Percentiles rank a stretch among this genome's conserved stretches.
Conservation (phyloP, 148 eudicot genomes). For the Rhododendron molle region DNA sequence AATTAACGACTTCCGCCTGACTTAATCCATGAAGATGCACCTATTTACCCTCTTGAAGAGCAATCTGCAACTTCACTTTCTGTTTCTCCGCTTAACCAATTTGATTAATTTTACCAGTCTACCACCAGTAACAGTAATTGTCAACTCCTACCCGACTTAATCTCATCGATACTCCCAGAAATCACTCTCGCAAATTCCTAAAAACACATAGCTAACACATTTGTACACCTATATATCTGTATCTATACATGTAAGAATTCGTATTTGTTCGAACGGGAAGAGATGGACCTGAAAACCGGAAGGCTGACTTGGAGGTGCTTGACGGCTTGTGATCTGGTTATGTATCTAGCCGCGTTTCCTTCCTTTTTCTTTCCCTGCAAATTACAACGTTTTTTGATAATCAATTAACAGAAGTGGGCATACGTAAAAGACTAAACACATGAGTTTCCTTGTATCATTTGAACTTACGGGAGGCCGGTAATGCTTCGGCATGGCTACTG, state of each 20-base stretch:
- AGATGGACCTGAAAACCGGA: constrained; percentile 63
- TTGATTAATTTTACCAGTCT: background rate
- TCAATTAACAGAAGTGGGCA: background rate
- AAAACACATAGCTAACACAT: background rate
- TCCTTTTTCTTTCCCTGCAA: constrained; percentile 92
- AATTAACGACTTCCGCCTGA: background rate
- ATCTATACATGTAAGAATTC: background rate
- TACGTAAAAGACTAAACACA: background rate
- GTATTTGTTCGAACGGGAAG: background rate
- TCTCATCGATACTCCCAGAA: background rate
- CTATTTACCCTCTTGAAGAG: background rate
- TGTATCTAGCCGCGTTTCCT: constrained; percentile 81
- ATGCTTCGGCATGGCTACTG: constrained; percentile 11
- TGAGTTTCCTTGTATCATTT: background rate
- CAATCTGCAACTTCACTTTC: background rate
- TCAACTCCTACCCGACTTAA: background rate
- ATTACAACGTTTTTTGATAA: background rate
- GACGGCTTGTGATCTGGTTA: constrained; percentile 81
- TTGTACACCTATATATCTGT: background rate
- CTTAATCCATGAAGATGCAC: background rate
- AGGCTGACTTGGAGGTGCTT: constrained; percentile 80
- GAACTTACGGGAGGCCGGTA: constrained; percentile 7
- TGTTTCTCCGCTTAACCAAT: background rate
- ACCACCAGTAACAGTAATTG: background rate
- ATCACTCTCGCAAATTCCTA: background rate